Base-by-base conservation (phyloP, 129 eudicot genomes). In the Silybum marianum region DNA sequence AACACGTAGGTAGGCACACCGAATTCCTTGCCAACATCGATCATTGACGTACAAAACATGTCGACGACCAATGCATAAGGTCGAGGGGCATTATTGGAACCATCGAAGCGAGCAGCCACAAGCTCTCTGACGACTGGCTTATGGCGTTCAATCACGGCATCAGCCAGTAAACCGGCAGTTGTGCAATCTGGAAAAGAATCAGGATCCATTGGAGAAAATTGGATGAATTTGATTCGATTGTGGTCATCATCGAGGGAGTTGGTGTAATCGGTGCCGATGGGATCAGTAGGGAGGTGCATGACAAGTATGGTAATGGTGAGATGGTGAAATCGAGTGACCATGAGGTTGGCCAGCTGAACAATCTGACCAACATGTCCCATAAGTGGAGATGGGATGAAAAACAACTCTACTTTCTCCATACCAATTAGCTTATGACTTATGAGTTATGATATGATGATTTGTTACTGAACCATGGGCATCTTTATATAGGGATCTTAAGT, bases 11-110 rank as follows among this genome's bases (percentile, higher is more conserved):
- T 44, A 9, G 88, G 81, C 48, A 87, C 26, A 22, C 76, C 86
- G 10, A 88, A 48, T 66, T 85, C 84, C 13, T 63, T 75, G 13
- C 77, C 88, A 19, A 88, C 82, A 18, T 81, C 82, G 25, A 88
- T 78, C 82, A 85, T 88, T 24, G 80, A 9, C 8, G 91, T 81
- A 77, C 86, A 85, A 39, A 88, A 76, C 91, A 88, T 84, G 82
- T 85, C 91, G 4, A 83, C 75, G 32, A 88, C 84, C 38, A 82
- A 54, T 11, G 80, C 87, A 16, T 18, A 73, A 28, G 82, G 25
- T 9, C 40, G 71, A 34, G 21, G 14, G 6, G 54, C 10, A 16
- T 4, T 18, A 21, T 4, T 32, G 6, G 39, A 9, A 9, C 22
- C 36, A 19, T 2, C 6, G 10, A 34, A 30, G 63, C 28, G n/a